Conservation (phyloP, 2,329 filamentous ascomycete species). For the Corinectria fuckeliana region DNA sequence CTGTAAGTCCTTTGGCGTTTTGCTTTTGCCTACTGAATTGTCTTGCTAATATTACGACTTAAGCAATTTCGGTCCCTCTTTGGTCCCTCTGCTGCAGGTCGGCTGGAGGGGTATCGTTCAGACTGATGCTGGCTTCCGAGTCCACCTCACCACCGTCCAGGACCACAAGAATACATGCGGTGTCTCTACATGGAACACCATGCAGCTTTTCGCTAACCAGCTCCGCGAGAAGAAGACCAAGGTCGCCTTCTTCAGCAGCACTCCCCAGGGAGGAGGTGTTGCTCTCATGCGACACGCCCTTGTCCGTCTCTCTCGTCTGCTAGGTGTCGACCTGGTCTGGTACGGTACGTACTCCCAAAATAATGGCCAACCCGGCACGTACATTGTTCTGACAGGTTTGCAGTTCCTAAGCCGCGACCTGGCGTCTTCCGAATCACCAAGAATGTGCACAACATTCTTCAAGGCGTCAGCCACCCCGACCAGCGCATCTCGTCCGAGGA, state of each 20-base stretch:
- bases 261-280: conserved; percentile 82
- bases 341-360: conserved; percentile 55
- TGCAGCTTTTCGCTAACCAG: conserved; percentile 66
- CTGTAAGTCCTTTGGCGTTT: conserved; percentile 55
- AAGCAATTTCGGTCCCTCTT: conserved; percentile 75
- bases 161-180: conserved; percentile 68
- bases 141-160: conserved; percentile 61
- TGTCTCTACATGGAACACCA: conserved; percentile 68
- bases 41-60: background rate
- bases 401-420: conserved; percentile 79
- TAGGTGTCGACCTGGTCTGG: conserved; percentile 77
- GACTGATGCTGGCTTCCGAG: conserved; percentile 71
- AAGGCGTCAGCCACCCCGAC: conserved; percentile 73
- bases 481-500: conserved; percentile 70
- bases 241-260: conserved; percentile 81
- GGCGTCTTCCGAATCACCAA: conserved; percentile 85
- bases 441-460: conserved; percentile 87
- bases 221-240: conserved; percentile 69
- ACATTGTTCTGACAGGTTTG: background rate
- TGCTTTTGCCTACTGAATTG: background rate
- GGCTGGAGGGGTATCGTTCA: conserved; percentile 73
- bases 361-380: background rate
- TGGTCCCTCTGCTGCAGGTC: conserved; percentile 72
- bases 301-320: conserved; percentile 70
- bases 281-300: conserved; percentile 83